Conservation (phyloP, 164 flowering plant genomes). For the Malania oleifera region DNA sequence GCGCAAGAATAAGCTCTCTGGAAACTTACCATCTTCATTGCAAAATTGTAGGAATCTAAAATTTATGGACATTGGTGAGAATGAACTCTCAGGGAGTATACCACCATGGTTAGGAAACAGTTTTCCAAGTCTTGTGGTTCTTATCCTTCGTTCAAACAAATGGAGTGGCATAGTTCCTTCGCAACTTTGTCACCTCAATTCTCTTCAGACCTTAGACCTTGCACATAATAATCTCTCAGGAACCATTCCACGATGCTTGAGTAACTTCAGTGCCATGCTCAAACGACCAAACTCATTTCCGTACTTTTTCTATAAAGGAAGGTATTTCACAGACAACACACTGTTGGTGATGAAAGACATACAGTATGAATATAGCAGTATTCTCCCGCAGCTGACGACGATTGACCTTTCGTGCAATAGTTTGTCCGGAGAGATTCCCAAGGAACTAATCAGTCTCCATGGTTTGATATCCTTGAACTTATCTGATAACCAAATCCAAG, state of each 20-base stretch:
- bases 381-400: not conserved
- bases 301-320: no score
- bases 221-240: slow-evolving; percentile 28
- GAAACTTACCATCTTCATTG: not conserved
- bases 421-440: slow-evolving; percentile 4
- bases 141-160: slow-evolving; percentile 24
- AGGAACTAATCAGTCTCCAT: not conserved
- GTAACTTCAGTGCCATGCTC: slow-evolving; percentile 21
- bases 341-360: slow-evolving; percentile 15
- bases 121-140: not conserved
- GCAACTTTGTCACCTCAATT: slow-evolving; percentile 14
- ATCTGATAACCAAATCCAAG: slow-evolving; percentile 6
- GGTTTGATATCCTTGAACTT: slow-evolving; percentile 6
- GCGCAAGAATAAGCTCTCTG: slow-evolving; percentile 13
- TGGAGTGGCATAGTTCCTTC: slow-evolving; percentile 24
- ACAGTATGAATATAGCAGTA: slow-evolving; percentile 2
- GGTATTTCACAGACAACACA: not conserved
- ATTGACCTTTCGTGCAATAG: slow-evolving; percentile 11
- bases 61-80: not conserved
- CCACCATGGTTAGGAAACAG: slow-evolving; percentile 23
- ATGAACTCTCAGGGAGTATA: not conserved
- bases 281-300: not conserved
- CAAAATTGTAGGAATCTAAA: not conserved
- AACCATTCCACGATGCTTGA: slow-evolving; percentile 25
- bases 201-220: slow-evolving; percentile 31